These are phyloP conservation scores for Aquanectria penicillioides DNA, from an alignment of 2,329 filamentous ascomycete genomes.

Conservation along the genomic window DNA sequence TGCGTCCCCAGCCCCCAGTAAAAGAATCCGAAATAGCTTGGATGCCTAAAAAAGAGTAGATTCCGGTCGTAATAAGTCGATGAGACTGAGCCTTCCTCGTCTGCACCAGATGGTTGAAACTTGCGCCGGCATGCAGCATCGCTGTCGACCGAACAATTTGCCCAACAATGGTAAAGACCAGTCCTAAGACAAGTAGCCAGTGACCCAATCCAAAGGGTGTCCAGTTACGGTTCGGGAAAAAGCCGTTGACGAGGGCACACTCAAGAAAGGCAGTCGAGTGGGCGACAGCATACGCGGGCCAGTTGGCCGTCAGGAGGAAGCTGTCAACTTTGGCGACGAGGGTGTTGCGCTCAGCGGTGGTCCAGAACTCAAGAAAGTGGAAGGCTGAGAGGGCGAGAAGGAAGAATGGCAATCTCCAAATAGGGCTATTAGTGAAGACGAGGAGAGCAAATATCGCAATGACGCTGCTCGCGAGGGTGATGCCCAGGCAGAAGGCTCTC, in stretches of 20 bases:
- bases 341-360: conserved; percentile 86
- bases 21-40: conserved; percentile 97
- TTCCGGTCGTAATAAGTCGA: conserved; percentile 81
- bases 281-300: conserved; percentile 83
- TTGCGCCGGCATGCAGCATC: conserved; percentile 88
- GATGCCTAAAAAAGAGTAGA: conserved; percentile 84
- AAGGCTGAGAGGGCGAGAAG: conserved; percentile 77
- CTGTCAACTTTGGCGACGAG: conserved; percentile 75
- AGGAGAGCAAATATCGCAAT: conserved; percentile 46
- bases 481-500: conserved; percentile 65
- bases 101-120: conserved; percentile 92
- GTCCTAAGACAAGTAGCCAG: conserved; percentile 63
- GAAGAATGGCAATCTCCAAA: conserved; percentile 76
- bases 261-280: conserved; percentile 81
- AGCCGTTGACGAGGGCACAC: conserved; percentile 68
- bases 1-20: conserved; percentile 98
- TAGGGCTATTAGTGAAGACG: conserved; percentile 53
- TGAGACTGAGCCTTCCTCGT: conserved; percentile 75
- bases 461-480: conserved; percentile 51
- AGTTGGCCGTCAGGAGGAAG: conserved; percentile 88
- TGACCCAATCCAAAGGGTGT: conserved; percentile 56
- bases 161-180: conserved; percentile 73
- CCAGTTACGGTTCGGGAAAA: conserved; percentile 63
- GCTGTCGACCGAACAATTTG: conserved; percentile 82
- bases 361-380: conserved; percentile 97